Conservation (phyloP, 345 rosid genomes). For the Heritiera fomes region DNA sequence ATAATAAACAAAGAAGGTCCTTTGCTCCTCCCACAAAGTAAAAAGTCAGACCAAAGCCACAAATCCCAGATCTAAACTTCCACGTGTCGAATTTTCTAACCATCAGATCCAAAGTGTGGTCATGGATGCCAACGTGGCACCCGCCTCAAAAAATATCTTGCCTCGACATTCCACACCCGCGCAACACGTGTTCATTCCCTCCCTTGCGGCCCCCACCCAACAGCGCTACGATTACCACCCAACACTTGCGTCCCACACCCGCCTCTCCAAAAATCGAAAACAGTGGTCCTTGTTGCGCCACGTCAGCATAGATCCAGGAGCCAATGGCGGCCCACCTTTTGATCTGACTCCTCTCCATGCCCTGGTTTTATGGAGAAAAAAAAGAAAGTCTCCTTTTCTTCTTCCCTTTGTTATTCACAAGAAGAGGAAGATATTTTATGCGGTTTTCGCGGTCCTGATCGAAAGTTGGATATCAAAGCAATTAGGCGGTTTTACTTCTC, state of each 20-base stretch:
- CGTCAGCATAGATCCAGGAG: slow-evolving; percentile 31
- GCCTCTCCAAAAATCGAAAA: slow-evolving; percentile 25
- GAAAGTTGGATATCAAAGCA: slow-evolving; percentile 35
- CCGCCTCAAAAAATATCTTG: slow-evolving; percentile 26
- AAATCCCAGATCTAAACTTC: slow-evolving; percentile 1
- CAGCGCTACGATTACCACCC: neutral
- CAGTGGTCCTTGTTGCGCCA: slow-evolving; percentile 48
- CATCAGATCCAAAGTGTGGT: slow-evolving; percentile 23
- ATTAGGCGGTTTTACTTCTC: slow-evolving; percentile 26
- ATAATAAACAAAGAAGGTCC: too few relatives aligned
- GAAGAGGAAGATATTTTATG: slow-evolving; percentile 39
- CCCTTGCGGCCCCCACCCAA: slow-evolving; percentile 20
- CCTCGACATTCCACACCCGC: neutral
- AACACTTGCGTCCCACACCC: neutral
- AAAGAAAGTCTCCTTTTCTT: slow-evolving; percentile 11
- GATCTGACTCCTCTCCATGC: slow-evolving; percentile 27
- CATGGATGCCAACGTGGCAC: slow-evolving; percentile 28
- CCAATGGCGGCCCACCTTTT: slow-evolving; percentile 45
- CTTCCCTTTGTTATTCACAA: slow-evolving; percentile 4
- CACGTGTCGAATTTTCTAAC: slow-evolving; percentile 30
- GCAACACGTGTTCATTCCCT: slow-evolving; percentile 34
- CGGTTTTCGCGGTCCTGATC: slow-evolving; percentile 41
- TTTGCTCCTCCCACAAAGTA: too few relatives aligned
- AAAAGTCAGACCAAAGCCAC: neutral
- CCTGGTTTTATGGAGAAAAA: neutral